Evolutionary conservation across 768 basidiomycete genomes (phyloP), one percentile per base, ranked within the genome.

Genomic region (Leccinum olivaceopallidum): DNA sequence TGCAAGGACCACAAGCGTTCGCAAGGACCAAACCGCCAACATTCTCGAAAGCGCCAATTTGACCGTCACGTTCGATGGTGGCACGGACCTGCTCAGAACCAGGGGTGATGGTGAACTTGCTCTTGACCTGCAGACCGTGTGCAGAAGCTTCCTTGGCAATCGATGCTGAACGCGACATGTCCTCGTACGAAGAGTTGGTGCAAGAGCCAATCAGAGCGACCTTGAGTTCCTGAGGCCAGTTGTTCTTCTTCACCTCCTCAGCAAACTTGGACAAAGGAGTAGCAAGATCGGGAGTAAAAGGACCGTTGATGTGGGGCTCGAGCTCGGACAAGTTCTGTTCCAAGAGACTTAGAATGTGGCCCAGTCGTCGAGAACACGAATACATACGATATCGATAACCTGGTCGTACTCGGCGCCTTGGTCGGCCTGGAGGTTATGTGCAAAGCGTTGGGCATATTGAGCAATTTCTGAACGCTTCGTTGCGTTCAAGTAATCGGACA

Each of bases 161-260:
- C 50, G 90, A 90, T 30, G 94, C 96, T 42, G 96, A 92, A 73
- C 97, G 94, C 39, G 94, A 90, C 96, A 98, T 97, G 79, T 99
- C 97, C 80, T 99, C 97, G 74, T 99, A 99, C 36, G 97, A 98
- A 52, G 97, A 98, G 86, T 99, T 99, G 75, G 97, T 98, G 88
- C 97, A 99, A 52, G 97, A 98, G 56, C 97, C 97, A 75, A 99
- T 98, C 60, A 99, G 88, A 62, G 87, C 94, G 69, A 98, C 97
- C 81, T 92, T 94, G 80, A 99, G 87, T 75, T 99, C 95, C 58
- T 89, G 82, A 39, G 97, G 97, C 97, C 97, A 98, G 75, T 83
- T 81, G 81, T 98, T 98, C 81, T 92, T 88, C 85, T 93, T 94
- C 62, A 91, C 94, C 67, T 87, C 94, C 34, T 81, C 79, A 55